Percentiles rank a stretch among this genome's conserved stretches.
Evolutionary conservation across 345 rosid species (phyloP).

Genomic region (Ceriops decandra): DNA sequence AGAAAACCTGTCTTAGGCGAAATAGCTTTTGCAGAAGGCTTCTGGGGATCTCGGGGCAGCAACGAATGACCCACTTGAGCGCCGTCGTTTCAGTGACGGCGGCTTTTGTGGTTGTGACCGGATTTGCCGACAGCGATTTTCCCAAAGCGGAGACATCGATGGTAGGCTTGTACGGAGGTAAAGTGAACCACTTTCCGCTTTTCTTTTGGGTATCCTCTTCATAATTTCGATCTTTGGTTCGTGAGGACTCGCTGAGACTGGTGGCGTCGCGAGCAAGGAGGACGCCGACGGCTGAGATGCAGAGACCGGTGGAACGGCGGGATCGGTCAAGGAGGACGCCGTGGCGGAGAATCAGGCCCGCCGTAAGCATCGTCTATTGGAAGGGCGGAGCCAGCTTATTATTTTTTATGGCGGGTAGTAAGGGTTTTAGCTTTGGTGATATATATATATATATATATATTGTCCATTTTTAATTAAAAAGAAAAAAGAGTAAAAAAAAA

Average conservation of each 20-base stretch:
- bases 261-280: constrained; percentile 14
- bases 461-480: no score
- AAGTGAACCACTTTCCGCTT: constrained; percentile 58
- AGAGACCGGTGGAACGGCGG: no score
- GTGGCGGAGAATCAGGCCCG: no score
- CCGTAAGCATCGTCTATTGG: no score
- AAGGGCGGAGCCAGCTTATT: no score
- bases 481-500: no score
- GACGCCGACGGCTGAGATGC: constrained; percentile 16
- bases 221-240: neutral
- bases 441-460: no score
- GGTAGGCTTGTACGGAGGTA: constrained; percentile 58
- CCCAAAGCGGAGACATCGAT: constrained; percentile 43
- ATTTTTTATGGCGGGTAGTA: no score
- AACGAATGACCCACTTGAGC: constrained; percentile 72
- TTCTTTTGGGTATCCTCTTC: constrained; percentile 5
- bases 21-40: constrained; percentile 82
- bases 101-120: constrained; percentile 2
- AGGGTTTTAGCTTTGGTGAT: no score
- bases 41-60: constrained; percentile 85
- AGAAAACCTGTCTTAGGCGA: constrained; percentile 73
- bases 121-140: constrained; percentile 33
- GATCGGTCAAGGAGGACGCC: no score
- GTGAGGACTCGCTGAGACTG: neutral
- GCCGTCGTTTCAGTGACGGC: constrained; percentile 48